Evolutionary conservation across 345 rosid genomes (phyloP).

Genomic region (Triadica sebifera): DNA sequence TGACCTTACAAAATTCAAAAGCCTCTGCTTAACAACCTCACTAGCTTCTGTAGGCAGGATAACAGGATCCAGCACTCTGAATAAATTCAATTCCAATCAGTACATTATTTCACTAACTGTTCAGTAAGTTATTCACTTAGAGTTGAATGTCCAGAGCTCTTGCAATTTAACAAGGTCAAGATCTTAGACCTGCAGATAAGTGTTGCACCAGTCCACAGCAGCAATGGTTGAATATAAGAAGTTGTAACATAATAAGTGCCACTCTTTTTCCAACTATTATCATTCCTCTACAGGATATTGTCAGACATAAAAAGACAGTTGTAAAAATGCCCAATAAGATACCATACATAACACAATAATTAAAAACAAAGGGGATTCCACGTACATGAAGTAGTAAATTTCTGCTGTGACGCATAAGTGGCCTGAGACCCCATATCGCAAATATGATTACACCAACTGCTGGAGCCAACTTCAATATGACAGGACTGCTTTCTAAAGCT

Average conservation of each 20-base stretch:
- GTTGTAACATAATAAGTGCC: constrained; percentile 49
- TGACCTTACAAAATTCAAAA: constrained; percentile 66
- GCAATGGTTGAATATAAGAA: constrained; percentile 71
- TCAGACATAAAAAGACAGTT: not conserved
- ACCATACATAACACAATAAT: not conserved
- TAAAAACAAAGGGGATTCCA: too few relatives aligned
- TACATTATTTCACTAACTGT: constrained; percentile 12
- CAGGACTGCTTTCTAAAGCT: constrained; percentile 50
- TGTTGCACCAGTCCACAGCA: constrained; percentile 68
- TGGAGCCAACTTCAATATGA: constrained; percentile 53
- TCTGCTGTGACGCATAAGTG: constrained; percentile 58
- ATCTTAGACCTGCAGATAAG: constrained; percentile 66
- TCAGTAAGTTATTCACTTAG: not conserved
- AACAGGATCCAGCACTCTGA: constrained; percentile 72
- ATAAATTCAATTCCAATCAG: constrained; percentile 19
- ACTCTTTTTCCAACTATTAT: constrained; percentile 71
- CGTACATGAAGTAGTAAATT: constrained; percentile 51
- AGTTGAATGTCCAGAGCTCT: not conserved
- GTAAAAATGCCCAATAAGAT: not conserved
- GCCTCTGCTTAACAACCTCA: constrained; percentile 61
- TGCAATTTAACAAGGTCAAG: constrained; percentile 7
- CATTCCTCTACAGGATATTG: constrained; percentile 54
- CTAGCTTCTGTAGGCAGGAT: constrained; percentile 67
- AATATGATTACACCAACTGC: constrained; percentile 56
- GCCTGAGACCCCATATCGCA: constrained; percentile 70